Base-by-base conservation (phyloP, 179 eudicot species). In the Vitellaria paradoxa region DNA sequence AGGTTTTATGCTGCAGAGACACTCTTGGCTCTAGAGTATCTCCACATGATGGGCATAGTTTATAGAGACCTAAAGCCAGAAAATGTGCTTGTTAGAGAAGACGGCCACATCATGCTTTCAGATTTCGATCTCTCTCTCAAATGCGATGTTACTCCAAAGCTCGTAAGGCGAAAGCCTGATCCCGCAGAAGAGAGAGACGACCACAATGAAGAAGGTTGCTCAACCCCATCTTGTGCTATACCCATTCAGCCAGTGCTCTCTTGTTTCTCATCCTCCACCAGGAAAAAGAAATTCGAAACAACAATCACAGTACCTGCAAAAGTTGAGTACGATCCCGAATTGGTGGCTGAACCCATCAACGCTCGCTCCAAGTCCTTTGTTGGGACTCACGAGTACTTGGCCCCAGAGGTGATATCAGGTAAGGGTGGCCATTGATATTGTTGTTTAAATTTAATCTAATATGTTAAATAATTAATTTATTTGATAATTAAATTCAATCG, bases 311-410 rank as follows among this genome's bases (percentile, higher is more conserved):
- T 74, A 47, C 8, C 57, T n/a, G 47, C 46, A 77, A 20, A 30
- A 30, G 37, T 30, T 30, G 81, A 65, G 3, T 83, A 83, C 24
- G 78, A 81, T 18, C 80, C 88, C 5, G 97, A 92, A 64, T 23
- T 89, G 37, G 92, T 91, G 78, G 93, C 93, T 0, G 97, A 92
- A 79, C 97, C 97, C 0, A 83, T 86, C 30, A 81, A 85, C 49
- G 96, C 97, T 0, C 78, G 96, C 66, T 92, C 97, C 17, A 87
- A 84, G 72, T 92, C 97, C 13, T 92, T 92, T 10, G 95, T 92
- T 0, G 97, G 97, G 72, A 92, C 97, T 59, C 95, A 91, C 59
- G 97, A 92, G 87, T 92, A 92, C 87, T 56, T 92, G 78, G 94
- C 97, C 12, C 97, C 97, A 1, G 97, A 92, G 85, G 95, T 92